Conservation (phyloP, 176 grass and related monocot genomes). For the Cenchrus purpureus region DNA sequence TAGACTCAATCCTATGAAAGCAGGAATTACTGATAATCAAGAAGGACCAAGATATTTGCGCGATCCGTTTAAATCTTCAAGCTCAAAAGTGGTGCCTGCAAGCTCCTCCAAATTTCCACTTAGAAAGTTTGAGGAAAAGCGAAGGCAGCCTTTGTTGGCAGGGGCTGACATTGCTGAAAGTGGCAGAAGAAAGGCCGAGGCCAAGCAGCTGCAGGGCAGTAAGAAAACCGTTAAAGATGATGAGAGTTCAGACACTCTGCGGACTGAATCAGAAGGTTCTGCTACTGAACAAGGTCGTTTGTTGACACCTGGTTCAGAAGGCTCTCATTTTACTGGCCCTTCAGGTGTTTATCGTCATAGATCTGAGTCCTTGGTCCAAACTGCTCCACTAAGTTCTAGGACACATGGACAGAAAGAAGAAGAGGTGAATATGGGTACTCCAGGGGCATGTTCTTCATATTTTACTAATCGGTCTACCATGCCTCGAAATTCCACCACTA, state of each 20-base stretch:
- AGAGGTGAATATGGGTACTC: constrained; percentile 36
- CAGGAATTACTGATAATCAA: constrained; percentile 31
- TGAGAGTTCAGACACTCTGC: constrained; percentile 12
- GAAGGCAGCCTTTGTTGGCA: constrained; percentile 34
- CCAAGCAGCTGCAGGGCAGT: constrained; percentile 11
- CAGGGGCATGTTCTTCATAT: constrained; percentile 3
- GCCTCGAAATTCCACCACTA: constrained; percentile 17
- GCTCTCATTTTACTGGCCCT: neutral
- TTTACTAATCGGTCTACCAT: constrained; percentile 11
- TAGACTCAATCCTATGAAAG: constrained; percentile 44
- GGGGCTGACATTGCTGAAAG: constrained; percentile 35
- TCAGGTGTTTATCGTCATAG: constrained; percentile 26
- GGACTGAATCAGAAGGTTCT: constrained; percentile 13
- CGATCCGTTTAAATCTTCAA: constrained; percentile 33
- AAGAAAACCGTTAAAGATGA: constrained; percentile 22
- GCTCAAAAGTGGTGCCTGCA: constrained; percentile 44
- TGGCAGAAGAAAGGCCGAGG: constrained; percentile 43
- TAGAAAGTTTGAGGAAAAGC: constrained; percentile 61
- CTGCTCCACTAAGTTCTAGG: constrained; percentile 49
- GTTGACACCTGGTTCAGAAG: constrained; percentile 21
- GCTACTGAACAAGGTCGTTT: constrained; percentile 6
- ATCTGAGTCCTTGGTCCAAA: constrained; percentile 28
- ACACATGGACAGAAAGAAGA: constrained; percentile 43
- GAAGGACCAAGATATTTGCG: constrained; percentile 51
- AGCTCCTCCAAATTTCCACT: constrained; percentile 46